A percentile compares a stretch with the other conserved stretches of the same genome.
Conservation (phyloP, 139 green algal genomes). For the Chlorokybus atmophyticus region DNA sequence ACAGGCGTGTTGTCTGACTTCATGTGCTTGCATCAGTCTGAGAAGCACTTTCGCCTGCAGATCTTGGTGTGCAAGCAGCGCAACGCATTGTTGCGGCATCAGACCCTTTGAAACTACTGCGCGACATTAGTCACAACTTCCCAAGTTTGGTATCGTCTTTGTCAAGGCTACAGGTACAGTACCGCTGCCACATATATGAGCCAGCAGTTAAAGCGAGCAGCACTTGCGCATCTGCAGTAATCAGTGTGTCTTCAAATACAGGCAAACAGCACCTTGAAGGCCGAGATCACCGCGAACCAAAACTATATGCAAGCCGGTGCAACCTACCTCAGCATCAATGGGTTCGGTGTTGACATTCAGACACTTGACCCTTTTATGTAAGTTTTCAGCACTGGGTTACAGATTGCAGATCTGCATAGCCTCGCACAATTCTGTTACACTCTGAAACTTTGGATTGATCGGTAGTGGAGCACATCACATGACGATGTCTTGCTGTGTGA, state of each 20-base stretch:
- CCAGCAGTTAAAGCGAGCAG: no score
- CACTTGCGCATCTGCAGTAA: no score
- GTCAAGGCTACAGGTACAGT: slow-evolving; percentile 28
- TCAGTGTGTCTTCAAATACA: no score
- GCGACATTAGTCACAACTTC: slow-evolving; percentile 75
- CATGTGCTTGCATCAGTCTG: no score
- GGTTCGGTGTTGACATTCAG: slow-evolving; percentile 41
- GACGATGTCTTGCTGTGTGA: no score
- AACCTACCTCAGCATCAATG: slow-evolving; percentile 65
- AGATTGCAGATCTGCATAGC: no score
- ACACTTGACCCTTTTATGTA: slow-evolving; percentile 35
- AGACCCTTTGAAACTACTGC: slow-evolving; percentile 60
- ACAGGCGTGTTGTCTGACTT: no score
- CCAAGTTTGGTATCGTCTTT: slow-evolving; percentile 56
- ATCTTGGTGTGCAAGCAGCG: slow-evolving; percentile 72
- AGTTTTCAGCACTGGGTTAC: not conserved
- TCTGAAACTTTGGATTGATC: no score
- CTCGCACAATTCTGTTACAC: no score
- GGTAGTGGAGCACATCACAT: no score
- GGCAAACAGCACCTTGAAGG: slow-evolving; percentile 29
- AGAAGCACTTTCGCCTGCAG: no score
- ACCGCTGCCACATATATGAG: no score
- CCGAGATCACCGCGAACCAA: slow-evolving; percentile 28
- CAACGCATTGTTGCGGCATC: slow-evolving; percentile 47
- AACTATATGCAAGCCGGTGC: slow-evolving; percentile 30